A percentile compares a stretch with the other conserved stretches of the same genome.
These are phyloP conservation scores for Hygrophoropsis aurantiaca DNA, from an alignment of 768 basidiomycete genomes.

Conservation along the genomic window DNA sequence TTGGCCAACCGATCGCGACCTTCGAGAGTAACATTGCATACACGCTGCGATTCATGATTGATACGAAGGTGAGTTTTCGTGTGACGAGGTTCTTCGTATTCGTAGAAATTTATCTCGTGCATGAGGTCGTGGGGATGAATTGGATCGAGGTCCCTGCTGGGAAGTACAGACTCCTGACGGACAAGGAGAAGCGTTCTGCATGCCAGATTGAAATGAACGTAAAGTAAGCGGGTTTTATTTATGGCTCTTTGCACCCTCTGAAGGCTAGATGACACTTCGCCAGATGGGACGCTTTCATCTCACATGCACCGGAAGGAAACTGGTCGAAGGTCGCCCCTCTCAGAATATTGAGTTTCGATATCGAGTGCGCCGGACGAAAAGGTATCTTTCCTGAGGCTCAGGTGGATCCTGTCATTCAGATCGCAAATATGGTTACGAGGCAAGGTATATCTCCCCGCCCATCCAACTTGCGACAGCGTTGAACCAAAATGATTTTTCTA, in stretches of 20 bases:
- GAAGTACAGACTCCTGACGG: constrained; percentile 66
- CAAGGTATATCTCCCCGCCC: constrained; percentile 63
- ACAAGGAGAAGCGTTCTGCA: constrained; percentile 62
- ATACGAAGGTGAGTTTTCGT: constrained; percentile 68
- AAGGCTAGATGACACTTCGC: too few relatives aligned
- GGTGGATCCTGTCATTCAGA: constrained; percentile 94
- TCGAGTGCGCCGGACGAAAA: constrained; percentile 97
- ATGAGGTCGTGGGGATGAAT: constrained; percentile 99
- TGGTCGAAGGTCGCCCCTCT: constrained; percentile 94
- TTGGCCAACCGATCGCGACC: constrained; percentile 54
- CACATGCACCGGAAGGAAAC: constrained; percentile 86
- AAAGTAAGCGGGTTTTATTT: constrained; percentile 44
- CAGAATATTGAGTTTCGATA: constrained; percentile 95
- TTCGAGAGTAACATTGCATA: constrained; percentile 96
- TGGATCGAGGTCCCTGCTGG: constrained; percentile 94
- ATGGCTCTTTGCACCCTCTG: background rate
- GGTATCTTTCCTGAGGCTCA: constrained; percentile 95
- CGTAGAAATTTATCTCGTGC: too few relatives aligned
- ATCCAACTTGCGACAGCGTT: too few relatives aligned
- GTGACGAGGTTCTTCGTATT: too few relatives aligned
- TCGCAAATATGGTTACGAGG: constrained; percentile 97
- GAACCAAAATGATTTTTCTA: too few relatives aligned
- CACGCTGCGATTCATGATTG: constrained; percentile 95
- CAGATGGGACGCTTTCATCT: constrained; percentile 85
- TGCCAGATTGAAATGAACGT: constrained; percentile 89